Evolutionary conservation across 805 yeast species (phyloP), one percentile per base, ranked within the genome.

Genomic region (Spathaspora sp.): DNA sequence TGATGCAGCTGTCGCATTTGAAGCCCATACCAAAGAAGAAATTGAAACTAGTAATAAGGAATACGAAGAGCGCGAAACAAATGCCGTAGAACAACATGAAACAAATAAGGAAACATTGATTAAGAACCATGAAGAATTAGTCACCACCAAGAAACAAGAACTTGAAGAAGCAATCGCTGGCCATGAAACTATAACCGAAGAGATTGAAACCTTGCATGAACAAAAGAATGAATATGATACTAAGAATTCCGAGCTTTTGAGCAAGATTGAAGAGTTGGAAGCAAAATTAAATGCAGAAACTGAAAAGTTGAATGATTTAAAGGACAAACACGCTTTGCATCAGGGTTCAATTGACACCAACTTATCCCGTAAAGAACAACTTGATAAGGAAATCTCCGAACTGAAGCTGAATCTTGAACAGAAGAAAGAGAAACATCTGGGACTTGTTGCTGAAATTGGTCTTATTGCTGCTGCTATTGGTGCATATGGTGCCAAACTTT

Each of bases 11-110:
- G 73, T 63, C 44, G 62, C 60, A 10, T 77, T 79, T 56, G 73
- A 78, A 46, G 63, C 61, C n/a, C 66, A 67, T 18, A 72, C 79
- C 42, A 71, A 65, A 47, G 60, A 59, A 32, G 78, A 73, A 51
- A 79, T 79, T 50, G 76, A 69, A 54, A 71, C 75, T 38, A 79
- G 79, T 52, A 69, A 65, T 42, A 63, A 62, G 17, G 81, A 78
- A 43, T 78, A 66, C 52, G 75, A 67, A 49, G 67, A 67, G n/a
- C 73, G 79, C 43, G 85, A 80, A 65, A 61, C 58, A 17, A 67
- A 70, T 45, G 79, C 82, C 6, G 75, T 75, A 43, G 79, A 65
- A 46, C 68, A 73, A 51, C 85, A 80, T 58, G 71, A 57, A 12
- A 62, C 61, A 18, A 77, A 78, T 59, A 76, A 76, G 60, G 78